Percentiles rank a stretch among this genome's conserved stretches.
phyloP scores from a whole-genome alignment of 306 rosid genomes.

The Cyamopsis tetragonoloba region DNA sequence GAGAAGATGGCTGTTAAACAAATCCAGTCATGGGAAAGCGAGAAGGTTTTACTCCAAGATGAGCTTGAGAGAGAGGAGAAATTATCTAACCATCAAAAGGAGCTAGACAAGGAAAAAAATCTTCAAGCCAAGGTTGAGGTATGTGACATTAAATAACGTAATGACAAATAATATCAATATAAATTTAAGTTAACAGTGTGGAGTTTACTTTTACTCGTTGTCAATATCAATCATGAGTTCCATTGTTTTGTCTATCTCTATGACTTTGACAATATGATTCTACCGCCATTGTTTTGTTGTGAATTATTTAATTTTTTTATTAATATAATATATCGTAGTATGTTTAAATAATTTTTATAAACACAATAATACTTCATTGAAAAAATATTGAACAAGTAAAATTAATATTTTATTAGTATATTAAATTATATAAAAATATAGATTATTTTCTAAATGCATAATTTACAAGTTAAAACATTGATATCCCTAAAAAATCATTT shows the following conservation, averaged over 20 bases:
- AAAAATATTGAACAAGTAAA: no score
- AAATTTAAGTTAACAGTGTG: background rate
- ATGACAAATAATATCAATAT: constrained; percentile 4
- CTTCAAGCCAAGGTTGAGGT: constrained; percentile 47
- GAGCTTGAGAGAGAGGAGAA: constrained; percentile 45
- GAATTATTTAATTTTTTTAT: no score
- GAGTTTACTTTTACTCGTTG: background rate
- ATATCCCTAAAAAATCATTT: no score
- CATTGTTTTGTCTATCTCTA: background rate
- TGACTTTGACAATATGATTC: background rate
- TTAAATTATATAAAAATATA: no score
- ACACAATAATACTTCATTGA: no score
- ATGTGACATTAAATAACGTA: constrained; percentile 22
- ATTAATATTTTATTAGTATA: no score
- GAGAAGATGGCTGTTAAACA: constrained; percentile 39
- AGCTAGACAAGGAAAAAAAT: constrained; percentile 38
- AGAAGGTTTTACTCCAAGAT: constrained; percentile 39
- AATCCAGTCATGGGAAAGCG: constrained; percentile 42
- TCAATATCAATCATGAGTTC: background rate
- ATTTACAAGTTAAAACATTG: no score
- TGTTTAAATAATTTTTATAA: no score
- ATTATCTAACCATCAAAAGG: constrained; percentile 37
- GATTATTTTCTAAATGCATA: no score
- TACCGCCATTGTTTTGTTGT: no score
- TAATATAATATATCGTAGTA: no score